Evolutionary conservation across 2,329 filamentous ascomycete species (phyloP).

Genomic region (Aureobasidium sp.): DNA sequence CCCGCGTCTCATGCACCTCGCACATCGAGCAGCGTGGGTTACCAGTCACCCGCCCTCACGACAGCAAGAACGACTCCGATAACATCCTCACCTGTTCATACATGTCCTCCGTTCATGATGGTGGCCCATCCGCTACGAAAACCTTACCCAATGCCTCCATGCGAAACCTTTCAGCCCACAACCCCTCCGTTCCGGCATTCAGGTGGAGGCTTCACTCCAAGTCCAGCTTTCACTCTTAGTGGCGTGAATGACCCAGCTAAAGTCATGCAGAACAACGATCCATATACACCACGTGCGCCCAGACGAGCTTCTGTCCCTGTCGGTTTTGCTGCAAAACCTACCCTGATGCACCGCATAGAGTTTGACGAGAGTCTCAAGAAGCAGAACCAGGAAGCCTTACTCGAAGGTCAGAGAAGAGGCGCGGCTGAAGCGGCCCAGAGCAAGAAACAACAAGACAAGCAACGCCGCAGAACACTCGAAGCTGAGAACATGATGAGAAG

Average conservation of each 20-base stretch:
- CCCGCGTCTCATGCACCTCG: conserved; percentile 10
- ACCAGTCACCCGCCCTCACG: conserved; percentile 24
- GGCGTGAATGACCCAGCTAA: not conserved
- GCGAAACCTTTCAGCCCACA: conserved; percentile 44
- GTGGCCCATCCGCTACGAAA: not conserved
- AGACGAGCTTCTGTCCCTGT: conserved; percentile 11
- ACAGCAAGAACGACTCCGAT: conserved; percentile 45
- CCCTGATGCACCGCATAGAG: conserved; percentile 26
- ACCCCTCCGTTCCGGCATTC: conserved; percentile 51
- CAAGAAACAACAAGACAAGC: conserved; percentile 33
- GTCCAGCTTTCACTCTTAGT: no score
- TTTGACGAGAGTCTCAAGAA: conserved; percentile 42
- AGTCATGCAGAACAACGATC: not conserved
- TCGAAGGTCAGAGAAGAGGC: not conserved
- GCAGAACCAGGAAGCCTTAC: conserved; percentile 47
- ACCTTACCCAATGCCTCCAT: conserved; percentile 31
- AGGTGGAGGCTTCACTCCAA: not conserved
- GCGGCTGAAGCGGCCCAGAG: conserved; percentile 38
- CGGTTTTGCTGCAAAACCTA: not conserved
- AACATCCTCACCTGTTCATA: conserved; percentile 34
- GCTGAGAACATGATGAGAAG: conserved; percentile 72
- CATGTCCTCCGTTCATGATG: conserved; percentile 21
- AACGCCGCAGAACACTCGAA: not conserved
- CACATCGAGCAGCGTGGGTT: conserved; percentile 13
- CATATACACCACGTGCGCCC: not conserved